Percentiles rank a stretch among this genome's conserved stretches.
Evolutionary conservation across 2,329 filamentous ascomycete species (phyloP).

Genomic region (Exophiala lecanii-corni): DNA sequence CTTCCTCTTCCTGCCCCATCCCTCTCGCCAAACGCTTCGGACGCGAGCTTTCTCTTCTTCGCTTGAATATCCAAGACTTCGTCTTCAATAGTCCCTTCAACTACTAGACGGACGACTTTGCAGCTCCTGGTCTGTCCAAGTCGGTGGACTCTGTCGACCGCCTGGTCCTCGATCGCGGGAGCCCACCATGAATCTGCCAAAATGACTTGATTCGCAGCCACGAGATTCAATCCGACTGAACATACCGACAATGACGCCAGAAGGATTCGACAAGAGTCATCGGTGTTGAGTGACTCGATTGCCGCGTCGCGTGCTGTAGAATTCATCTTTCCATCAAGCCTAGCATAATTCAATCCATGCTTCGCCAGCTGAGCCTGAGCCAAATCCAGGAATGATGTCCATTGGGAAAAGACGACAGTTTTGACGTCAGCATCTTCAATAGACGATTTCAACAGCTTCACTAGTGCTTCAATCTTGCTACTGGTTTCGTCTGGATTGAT

Average conservation of each 20-base stretch:
- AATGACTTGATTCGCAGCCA: slow-evolving; percentile 80
- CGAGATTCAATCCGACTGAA: slow-evolving; percentile 79
- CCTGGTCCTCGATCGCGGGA: slow-evolving; percentile 87
- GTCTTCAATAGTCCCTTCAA: slow-evolving; percentile 78
- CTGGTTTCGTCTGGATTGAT: slow-evolving; percentile 64
- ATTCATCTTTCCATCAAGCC: slow-evolving; percentile 78
- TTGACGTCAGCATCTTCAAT: slow-evolving; percentile 63
- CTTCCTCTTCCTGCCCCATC: slow-evolving; percentile 28
- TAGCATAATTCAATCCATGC: slow-evolving; percentile 59
- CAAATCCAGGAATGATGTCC: slow-evolving; percentile 72
- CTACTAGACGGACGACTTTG: slow-evolving; percentile 74
- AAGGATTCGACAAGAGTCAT: slow-evolving; percentile 66
- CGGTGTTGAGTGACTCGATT: slow-evolving; percentile 61
- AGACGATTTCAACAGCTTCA: slow-evolving; percentile 69
- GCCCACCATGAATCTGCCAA: slow-evolving; percentile 88
- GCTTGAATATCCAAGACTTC: slow-evolving; percentile 72
- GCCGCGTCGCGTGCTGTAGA: slow-evolving; percentile 66
- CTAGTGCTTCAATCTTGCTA: slow-evolving; percentile 75
- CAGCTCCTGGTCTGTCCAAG: slow-evolving; percentile 76
- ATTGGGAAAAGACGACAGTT: slow-evolving; percentile 77
- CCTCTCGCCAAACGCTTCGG: slow-evolving; percentile 74
- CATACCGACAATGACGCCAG: slow-evolving; percentile 78
- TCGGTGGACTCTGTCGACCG: slow-evolving; percentile 80
- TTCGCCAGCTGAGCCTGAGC: slow-evolving; percentile 63
- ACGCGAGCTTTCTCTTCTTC: slow-evolving; percentile 73